Base-by-base conservation (phyloP, 352 stramenopile species). In the Phytophthora colocasiae region DNA sequence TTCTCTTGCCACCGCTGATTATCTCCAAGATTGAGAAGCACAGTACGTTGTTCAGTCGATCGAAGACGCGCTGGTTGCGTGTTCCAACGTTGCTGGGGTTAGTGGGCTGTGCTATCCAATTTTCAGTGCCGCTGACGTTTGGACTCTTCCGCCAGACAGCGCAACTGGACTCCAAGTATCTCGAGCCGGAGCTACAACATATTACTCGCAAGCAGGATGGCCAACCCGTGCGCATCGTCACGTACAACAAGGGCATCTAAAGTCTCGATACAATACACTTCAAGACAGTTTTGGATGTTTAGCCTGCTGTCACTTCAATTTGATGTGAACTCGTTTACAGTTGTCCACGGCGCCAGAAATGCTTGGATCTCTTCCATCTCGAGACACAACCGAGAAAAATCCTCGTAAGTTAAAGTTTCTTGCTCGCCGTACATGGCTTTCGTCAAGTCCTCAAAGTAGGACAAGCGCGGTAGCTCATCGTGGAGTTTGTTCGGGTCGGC, bases 61-160 rank as follows among this genome's bases (percentile, higher is more conserved):
- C 66, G 11, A 58, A 56, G 54, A 70, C 69, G 32, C 63, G 71
- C 12, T 88, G 77, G 81, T 62, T 93, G 54, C 83, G 83, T 40
- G 63, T 93, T n/a, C 85, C 89, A 11, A 66, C 83, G 38, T 59
- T 92, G 54, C 70, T 96, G 12, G 80, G 73, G 31, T 69, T 93
- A 12, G 86, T 96, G 17, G 89, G 83, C 54, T 75, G 78, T 22
- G 80, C 81, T 14, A 96, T 96, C 59, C 85, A 95, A 64, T 90
- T 91, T 71, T 92, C 86, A 4, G 89, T 96, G 46, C 89, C 89
- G 4, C 57, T 95, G 24, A 96, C 89, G 45, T 96, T 96, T 51
- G 89, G 85, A 17, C 74, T 96, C 26, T 96, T 96, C 72, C 82
- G 85, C 17, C 89, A 94, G 58, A 92, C 86, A 3, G 87, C 87